A percentile compares a stretch with the other conserved stretches of the same genome.
Conservation (phyloP, 2,329 filamentous ascomycete genomes). For the Fusarium domesticum region DNA sequence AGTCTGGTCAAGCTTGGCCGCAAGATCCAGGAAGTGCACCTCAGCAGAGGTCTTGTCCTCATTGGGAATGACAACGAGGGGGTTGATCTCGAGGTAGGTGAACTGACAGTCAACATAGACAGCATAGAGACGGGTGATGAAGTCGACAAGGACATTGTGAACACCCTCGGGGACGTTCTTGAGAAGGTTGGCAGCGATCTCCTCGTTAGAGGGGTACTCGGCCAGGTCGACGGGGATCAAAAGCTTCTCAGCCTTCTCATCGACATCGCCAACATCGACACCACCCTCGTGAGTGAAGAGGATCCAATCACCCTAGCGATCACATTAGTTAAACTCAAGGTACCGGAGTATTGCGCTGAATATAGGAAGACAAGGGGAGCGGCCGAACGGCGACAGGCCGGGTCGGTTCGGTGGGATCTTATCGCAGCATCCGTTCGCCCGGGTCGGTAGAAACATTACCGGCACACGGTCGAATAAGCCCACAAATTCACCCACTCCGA, state of each 20-base stretch:
- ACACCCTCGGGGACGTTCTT: conserved; percentile 93
- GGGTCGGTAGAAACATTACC: conserved; percentile 31
- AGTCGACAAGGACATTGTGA: conserved; percentile 98
- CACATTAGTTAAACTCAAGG: conserved; percentile 20
- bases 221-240: conserved; percentile 93
- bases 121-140: conserved; percentile 96
- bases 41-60: conserved; percentile 85
- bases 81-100: conserved; percentile 99
- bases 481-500: conserved; percentile 23
- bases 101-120: conserved; percentile 99
- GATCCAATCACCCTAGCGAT: conserved; percentile 89
- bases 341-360: conserved; percentile 4
- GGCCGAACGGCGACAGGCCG: conserved; percentile 14
- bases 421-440: conserved; percentile 41
- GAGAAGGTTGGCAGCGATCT: conserved; percentile 80
- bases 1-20: conserved; percentile 98
- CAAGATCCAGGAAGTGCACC: conserved; percentile 97
- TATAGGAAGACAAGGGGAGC: conserved; percentile 10
- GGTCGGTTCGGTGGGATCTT: conserved; percentile 22
- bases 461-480: conserved; percentile 21
- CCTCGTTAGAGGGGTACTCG: conserved; percentile 92
- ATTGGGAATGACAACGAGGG: conserved; percentile 95
- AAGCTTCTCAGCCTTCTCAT: conserved; percentile 98
- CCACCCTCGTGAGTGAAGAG: conserved; percentile 99
- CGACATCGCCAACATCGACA: conserved; percentile 98